Percentiles rank a stretch among this genome's conserved stretches.
phyloP scores from a whole-genome alignment of 108 stramenopile species.

The Nitzschia sp. region DNA sequence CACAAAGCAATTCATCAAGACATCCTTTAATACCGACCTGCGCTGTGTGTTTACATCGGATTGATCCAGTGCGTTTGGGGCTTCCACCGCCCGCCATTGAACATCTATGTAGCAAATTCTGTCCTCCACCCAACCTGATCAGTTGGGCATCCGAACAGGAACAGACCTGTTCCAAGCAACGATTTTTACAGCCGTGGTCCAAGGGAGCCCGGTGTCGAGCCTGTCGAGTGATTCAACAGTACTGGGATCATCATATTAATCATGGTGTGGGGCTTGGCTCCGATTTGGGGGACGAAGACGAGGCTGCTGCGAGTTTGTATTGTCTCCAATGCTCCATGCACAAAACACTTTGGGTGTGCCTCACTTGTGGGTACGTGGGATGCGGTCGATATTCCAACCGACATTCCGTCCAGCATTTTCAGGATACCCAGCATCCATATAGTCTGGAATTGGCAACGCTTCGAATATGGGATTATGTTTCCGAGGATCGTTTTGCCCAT shows the following conservation, averaged over 20 bases:
- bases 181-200: conserved; percentile 61
- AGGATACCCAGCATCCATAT: conserved; percentile 81
- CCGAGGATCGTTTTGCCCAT: conserved; percentile 81
- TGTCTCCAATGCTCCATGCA: conserved; percentile 80
- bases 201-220: conserved; percentile 57
- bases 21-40: conserved; percentile 59
- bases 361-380: conserved; percentile 94
- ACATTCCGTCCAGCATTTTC: conserved; percentile 88
- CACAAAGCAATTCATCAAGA: not conserved
- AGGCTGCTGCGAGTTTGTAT: conserved; percentile 18
- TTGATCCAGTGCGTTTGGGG: conserved; percentile 67
- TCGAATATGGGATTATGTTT: conserved; percentile 94
- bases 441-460: conserved; percentile 93
- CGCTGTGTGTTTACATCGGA: conserved; percentile 80
- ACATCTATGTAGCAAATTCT: conserved; percentile 69
- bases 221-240: conserved; percentile 64
- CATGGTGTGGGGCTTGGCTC: not conserved
- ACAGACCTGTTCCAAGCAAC: conserved; percentile 57
- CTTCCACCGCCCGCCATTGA: conserved; percentile 51
- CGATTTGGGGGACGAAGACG: conserved; percentile 15
- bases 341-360: conserved; percentile 90
- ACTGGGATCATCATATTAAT: conserved; percentile 33
- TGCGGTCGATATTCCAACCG: conserved; percentile 92
- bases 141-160: conserved; percentile 4
- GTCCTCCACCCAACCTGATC: conserved; percentile 40